A percentile compares a stretch with the other conserved stretches of the same genome.
Conservation (phyloP, 768 basidiomycete genomes). For the Russula emetica region DNA sequence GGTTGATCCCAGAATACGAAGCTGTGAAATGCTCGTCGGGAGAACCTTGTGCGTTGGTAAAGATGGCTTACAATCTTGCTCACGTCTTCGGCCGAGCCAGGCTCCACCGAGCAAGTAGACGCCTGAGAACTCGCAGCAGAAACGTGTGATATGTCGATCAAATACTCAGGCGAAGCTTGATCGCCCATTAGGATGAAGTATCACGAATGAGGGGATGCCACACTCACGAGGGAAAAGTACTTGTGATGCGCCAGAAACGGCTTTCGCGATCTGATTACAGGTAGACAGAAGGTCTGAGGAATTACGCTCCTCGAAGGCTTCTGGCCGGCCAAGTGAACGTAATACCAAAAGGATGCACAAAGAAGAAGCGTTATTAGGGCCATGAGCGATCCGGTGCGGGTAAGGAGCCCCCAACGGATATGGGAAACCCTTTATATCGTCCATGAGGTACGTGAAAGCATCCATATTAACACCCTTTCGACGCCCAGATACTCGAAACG, state of each 20-base stretch:
- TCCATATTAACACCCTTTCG: too few relatives aligned
- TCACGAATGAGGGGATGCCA: not conserved
- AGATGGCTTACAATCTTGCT: constrained; percentile 14
- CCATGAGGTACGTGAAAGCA: not conserved
- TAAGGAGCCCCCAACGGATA: too few relatives aligned
- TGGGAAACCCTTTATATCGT: not conserved
- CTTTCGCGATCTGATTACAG: not conserved
- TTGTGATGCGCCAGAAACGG: constrained; percentile 3
- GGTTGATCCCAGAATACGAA: not conserved
- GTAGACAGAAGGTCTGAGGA: not conserved
- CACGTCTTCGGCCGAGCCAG: constrained; percentile 23
- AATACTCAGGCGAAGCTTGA: constrained; percentile 17
- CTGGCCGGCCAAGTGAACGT: not conserved
- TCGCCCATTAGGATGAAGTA: not conserved
- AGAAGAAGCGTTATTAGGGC: not conserved
- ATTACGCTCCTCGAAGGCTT: not conserved
- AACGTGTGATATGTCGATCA: constrained; percentile 6
- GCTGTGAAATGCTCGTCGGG: not conserved
- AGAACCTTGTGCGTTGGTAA: constrained; percentile 5
- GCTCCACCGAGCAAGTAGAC: constrained; percentile 24
- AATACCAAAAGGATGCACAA: not conserved
- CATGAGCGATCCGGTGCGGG: not conserved
- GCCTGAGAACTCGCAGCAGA: constrained; percentile 12
- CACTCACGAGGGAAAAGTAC: constrained; percentile 4
- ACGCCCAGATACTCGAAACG: too few relatives aligned